Evolutionary conservation across 2,329 filamentous ascomycete genomes (phyloP), one percentile per base, ranked within the genome.

Genomic region (Trichophyton rubrum): DNA sequence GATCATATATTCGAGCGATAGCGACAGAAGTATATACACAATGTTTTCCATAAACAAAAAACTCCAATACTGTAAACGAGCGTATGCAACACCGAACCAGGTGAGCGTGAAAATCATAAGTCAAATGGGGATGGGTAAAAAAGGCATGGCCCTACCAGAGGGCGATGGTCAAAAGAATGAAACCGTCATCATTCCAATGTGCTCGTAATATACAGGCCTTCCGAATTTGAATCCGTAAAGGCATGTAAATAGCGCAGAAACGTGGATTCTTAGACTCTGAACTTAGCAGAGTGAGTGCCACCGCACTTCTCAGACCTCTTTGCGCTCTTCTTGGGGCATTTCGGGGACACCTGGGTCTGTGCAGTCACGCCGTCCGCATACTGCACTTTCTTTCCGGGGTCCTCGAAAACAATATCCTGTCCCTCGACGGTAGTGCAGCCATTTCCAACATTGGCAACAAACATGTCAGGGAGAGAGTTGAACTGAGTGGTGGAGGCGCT

Each of bases 391-490:
- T 55, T 51, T 7, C 60, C 62, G 1, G 58, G 62, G 40, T 62
- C 51, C 15, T 58, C 38, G 53, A 63, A 63, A 27, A 58, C 27
- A 8, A 51, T 53, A 8, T 53, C 22, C 47, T 56, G 6, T 15
- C 60, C 60, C 38, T 63, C 62, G 40, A 62, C 24, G 8, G 62
- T 62, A 7, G 20, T 59, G 51, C 58, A 57, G 13, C 60, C 60
- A 51, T 62, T 62, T 17, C 58, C 58, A 20, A 63, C 62, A 41
- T 63, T 63, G 20, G 62, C 62, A 38, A 62, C 40, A 35, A 60
- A 63, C 40, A 62, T 60, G 6, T 59, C 43, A 13, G 62, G 62
- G 24, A 62, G 53, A n/a, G 33, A 17, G 35, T 60, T 57, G 47
- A 61, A 57, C 15, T 43, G 11, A 24, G 9, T 40, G 7, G 8